Conservation (phyloP, 179 eudicot species). For the Heliamphora pulchella region DNA sequence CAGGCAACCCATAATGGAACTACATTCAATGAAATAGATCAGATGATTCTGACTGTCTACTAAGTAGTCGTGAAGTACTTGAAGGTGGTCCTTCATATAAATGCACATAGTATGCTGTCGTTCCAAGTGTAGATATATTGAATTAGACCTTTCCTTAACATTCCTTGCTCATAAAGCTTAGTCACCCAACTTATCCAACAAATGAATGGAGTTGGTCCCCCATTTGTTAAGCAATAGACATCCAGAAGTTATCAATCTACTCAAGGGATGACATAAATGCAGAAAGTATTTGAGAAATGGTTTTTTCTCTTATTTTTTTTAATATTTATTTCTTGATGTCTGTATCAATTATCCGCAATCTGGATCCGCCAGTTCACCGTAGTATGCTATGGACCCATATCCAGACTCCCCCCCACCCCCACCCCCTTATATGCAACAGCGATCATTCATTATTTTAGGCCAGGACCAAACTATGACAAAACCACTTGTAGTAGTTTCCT, state of each 20-base stretch:
- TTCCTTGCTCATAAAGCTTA: not conserved
- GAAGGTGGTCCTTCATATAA: not conserved
- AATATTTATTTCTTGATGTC: too few relatives aligned
- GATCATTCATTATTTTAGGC: constrained; percentile 6
- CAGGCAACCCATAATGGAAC: not conserved
- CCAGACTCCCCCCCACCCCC: too few relatives aligned
- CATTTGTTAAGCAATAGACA: not conserved
- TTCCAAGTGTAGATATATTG: not conserved
- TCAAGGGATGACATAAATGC: too few relatives aligned
- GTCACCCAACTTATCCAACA: not conserved
- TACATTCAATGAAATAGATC: not conserved
- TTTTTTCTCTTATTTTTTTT: too few relatives aligned
- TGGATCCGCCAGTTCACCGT: too few relatives aligned
- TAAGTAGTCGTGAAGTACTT: not conserved
- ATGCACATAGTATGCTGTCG: not conserved
- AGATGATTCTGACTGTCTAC: constrained; percentile 3
- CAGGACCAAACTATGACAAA: not conserved
- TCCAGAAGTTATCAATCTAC: not conserved
- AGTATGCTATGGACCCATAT: too few relatives aligned
- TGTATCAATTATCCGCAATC: too few relatives aligned
- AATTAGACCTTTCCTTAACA: not conserved
- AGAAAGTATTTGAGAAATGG: too few relatives aligned
- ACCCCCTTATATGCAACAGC: not conserved
- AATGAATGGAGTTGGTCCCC: not conserved
- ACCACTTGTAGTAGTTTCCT: not conserved